These are phyloP conservation scores for Aspergillus leporis DNA, from an alignment of 495 filamentous ascomycete genomes.

Conservation along the genomic window DNA sequence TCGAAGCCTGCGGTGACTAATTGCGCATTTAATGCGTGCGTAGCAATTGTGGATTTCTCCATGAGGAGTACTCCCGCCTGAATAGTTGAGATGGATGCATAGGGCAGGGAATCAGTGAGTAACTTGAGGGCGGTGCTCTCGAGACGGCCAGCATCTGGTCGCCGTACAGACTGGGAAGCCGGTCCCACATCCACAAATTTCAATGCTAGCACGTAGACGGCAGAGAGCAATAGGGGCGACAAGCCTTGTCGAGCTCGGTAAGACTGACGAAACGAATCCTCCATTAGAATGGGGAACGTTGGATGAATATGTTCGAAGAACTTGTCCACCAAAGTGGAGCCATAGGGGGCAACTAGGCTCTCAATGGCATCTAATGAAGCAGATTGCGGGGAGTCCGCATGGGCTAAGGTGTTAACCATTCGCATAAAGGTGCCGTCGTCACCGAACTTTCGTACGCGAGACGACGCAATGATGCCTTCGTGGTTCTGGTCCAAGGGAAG, in stretches of 20 bases:
- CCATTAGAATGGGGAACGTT: slow-evolving; percentile 86
- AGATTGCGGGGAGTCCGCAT: slow-evolving; percentile 41
- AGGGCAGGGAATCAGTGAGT: slow-evolving; percentile 73
- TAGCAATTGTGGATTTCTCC: slow-evolving; percentile 83
- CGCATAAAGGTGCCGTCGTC: slow-evolving; percentile 81
- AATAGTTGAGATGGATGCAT: slow-evolving; percentile 88
- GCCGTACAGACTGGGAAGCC: slow-evolving; percentile 60
- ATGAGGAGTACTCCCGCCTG: slow-evolving; percentile 89
- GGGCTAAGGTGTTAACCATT: slow-evolving; percentile 37
- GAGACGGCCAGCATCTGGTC: slow-evolving; percentile 72
- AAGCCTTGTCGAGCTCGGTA: slow-evolving; percentile 77
- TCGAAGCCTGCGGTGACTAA: slow-evolving; percentile 56
- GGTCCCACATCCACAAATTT: slow-evolving; percentile 84
- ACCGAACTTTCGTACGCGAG: slow-evolving; percentile 72
- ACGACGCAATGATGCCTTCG: slow-evolving; percentile 38
- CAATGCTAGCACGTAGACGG: slow-evolving; percentile 86
- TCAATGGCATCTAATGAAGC: slow-evolving; percentile 80
- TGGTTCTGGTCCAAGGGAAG: slow-evolving; percentile 45
- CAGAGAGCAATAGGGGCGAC: slow-evolving; percentile 80
- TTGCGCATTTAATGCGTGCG: slow-evolving; percentile 85
- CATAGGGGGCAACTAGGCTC: slow-evolving; percentile 77
- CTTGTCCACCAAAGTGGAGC: slow-evolving; percentile 75
- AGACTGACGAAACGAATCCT: slow-evolving; percentile 82
- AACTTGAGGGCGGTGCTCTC: slow-evolving; percentile 75
- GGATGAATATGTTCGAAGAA: slow-evolving; percentile 90